These are phyloP conservation scores for Fusarium protoensiforme DNA, from an alignment of 2,329 filamentous ascomycete species.

Conservation along the genomic window DNA sequence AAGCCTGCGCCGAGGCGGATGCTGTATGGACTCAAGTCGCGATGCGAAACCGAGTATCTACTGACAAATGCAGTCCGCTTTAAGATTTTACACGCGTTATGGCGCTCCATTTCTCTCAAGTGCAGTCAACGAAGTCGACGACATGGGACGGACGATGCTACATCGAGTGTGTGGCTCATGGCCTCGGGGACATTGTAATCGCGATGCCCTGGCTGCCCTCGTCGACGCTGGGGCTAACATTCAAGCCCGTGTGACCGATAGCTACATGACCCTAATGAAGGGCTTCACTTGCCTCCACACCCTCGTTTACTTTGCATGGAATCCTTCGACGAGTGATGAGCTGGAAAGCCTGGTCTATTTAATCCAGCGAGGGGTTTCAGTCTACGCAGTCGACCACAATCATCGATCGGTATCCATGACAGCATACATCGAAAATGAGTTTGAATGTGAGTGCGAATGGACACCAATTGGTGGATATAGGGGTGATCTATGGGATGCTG, in stretches of 20 bases:
- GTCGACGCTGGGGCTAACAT: neutral
- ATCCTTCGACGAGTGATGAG: neutral
- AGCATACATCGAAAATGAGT: neutral
- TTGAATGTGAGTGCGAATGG: neutral
- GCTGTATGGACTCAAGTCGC: neutral
- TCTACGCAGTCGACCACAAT: neutral
- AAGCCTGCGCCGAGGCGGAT: neutral
- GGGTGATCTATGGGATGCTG: neutral
- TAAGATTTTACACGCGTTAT: neutral
- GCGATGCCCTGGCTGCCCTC: neutral
- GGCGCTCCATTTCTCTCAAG: neutral
- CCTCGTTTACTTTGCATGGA: neutral
- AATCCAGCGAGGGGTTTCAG: neutral
- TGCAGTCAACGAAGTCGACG: neutral
- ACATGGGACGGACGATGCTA: neutral
- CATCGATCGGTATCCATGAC: neutral
- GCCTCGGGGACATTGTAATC: neutral
- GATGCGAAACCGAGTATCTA: neutral
- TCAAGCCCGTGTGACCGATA: neutral
- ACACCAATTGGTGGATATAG: neutral
- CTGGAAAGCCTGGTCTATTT: neutral
- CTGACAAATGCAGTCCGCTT: neutral
- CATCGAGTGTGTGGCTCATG: neutral
- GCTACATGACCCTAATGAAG: neutral
- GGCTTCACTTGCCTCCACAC: neutral